A percentile compares a stretch with the other conserved stretches of the same genome.
Conservation (phyloP, 2,329 filamentous ascomycete species). For the Rugonectria rugulosa region DNA sequence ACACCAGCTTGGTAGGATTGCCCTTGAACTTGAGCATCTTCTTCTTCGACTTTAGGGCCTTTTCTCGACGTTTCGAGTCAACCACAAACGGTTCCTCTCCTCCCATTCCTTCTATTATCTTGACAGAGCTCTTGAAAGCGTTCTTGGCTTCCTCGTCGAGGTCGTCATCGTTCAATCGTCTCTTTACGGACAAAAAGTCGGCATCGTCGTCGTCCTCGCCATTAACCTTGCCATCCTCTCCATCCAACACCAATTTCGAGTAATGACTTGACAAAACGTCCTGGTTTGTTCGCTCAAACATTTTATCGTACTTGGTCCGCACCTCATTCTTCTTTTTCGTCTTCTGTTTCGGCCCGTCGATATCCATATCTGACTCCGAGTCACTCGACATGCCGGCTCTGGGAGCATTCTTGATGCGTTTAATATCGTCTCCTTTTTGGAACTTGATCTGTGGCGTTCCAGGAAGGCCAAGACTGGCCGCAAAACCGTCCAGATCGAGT, state of each 20-base stretch:
- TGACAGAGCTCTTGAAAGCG: conserved; percentile 54
- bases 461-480: conserved; percentile 84
- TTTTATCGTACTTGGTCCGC: conserved; percentile 93
- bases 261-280: conserved; percentile 96
- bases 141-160: conserved; percentile 59
- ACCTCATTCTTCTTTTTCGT: conserved; percentile 75
- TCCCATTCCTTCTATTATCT: conserved; percentile 71
- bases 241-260: conserved; percentile 79
- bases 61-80: conserved; percentile 94
- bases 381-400: conserved; percentile 71
- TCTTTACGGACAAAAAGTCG: conserved; percentile 89
- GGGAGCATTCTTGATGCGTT: conserved; percentile 86
- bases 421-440: conserved; percentile 86
- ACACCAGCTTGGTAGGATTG: conserved; percentile 83
- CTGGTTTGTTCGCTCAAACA: conserved; percentile 97
- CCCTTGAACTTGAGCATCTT: conserved; percentile 91
- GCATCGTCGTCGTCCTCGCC: conserved; percentile 71
- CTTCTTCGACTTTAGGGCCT: conserved; percentile 95
- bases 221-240: conserved; percentile 52
- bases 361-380: conserved; percentile 64
- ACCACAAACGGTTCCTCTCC: conserved; percentile 80
- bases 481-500: conserved; percentile 85
- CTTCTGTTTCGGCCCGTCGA: conserved; percentile 57
- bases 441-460: conserved; percentile 95
- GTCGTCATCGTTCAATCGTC: conserved; percentile 78